phyloP scores from a whole-genome alignment of 1,284 basidiomycete species.

The Leccinum ambiguum region DNA sequence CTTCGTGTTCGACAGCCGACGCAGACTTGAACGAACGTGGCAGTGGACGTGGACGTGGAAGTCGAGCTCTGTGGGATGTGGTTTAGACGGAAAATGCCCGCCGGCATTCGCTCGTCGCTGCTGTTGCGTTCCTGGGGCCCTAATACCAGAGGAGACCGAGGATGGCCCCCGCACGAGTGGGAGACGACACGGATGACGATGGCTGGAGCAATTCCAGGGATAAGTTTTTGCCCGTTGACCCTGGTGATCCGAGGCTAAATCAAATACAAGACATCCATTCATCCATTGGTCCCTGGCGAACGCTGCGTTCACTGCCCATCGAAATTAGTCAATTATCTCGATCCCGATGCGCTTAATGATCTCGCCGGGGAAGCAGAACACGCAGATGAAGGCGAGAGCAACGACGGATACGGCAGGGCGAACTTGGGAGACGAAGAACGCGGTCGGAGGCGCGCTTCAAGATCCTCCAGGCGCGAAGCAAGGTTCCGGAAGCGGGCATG shows the following conservation, averaged over 20 bases:
- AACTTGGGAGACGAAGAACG: slow-evolving; percentile 37
- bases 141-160: slow-evolving; percentile 51
- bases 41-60: slow-evolving; percentile 11
- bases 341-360: slow-evolving; percentile 70
- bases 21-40: slow-evolving; percentile 12
- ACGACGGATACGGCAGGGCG: slow-evolving; percentile 29
- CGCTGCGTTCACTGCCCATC: slow-evolving; percentile 56
- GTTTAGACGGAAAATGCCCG: slow-evolving; percentile 26
- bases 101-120: neutral
- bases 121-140: slow-evolving; percentile 25
- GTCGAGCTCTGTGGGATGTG: slow-evolving; percentile 33
- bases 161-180: slow-evolving; percentile 26
- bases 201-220: slow-evolving; percentile 27
- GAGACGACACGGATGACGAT: slow-evolving; percentile 20
- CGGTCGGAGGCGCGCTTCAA: slow-evolving; percentile 59
- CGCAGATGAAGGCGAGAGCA: slow-evolving; percentile 41
- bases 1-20: slow-evolving; percentile 25
- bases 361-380: slow-evolving; percentile 43
- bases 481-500: slow-evolving; percentile 66
- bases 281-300: slow-evolving; percentile 25
- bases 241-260: slow-evolving; percentile 9
- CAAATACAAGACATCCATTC: slow-evolving; percentile 15
- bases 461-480: slow-evolving; percentile 63
- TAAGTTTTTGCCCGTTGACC: slow-evolving; percentile 16
- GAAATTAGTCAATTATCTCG: slow-evolving; percentile 50